Evolutionary conservation across 305 asterid species (phyloP).

Genomic region (Fraxinus velutina): DNA sequence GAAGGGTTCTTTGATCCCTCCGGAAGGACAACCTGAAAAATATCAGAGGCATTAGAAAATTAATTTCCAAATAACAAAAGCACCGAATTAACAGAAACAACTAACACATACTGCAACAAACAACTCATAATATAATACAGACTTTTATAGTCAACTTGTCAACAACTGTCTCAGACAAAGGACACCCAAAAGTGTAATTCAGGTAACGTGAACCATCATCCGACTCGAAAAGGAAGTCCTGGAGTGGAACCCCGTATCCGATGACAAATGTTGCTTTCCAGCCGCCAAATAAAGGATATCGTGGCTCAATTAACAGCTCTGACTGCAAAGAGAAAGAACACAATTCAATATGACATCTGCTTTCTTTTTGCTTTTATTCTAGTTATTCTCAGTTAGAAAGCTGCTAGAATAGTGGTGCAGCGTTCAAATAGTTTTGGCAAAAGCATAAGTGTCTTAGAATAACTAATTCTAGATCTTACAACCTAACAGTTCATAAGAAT

Average conservation of each 20-base stretch:
- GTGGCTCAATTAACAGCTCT: constrained; percentile 85
- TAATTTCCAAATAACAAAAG: constrained; percentile 5
- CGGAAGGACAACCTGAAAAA: constrained; percentile 81
- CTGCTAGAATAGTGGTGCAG: constrained; percentile 5
- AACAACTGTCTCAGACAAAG: constrained; percentile 75
- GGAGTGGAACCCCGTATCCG: constrained; percentile 86
- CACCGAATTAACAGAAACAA: constrained; percentile 19
- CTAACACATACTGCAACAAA: constrained; percentile 6
- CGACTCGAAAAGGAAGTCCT: constrained; percentile 86
- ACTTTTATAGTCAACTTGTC: constrained; percentile 84
- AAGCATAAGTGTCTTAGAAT: neutral
- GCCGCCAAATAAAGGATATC: constrained; percentile 96
- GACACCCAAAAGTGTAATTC: constrained; percentile 87
- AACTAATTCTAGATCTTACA: constrained; percentile 1
- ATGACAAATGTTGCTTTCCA: constrained; percentile 91
- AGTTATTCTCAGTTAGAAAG: constrained; percentile 14
- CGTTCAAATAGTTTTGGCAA: neutral
- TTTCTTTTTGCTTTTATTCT: neutral
- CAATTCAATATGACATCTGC: constrained; percentile 9
- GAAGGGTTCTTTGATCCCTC: constrained; percentile 89
- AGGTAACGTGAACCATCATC: constrained; percentile 75
- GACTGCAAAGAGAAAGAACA: constrained; percentile 51
- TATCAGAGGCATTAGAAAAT: constrained; percentile 22
- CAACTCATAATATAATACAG: constrained; percentile 19
- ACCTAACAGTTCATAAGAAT: neutral